Base-by-base conservation (phyloP, 306 rosid species). In the Sechiopsis laciniata region DNA sequence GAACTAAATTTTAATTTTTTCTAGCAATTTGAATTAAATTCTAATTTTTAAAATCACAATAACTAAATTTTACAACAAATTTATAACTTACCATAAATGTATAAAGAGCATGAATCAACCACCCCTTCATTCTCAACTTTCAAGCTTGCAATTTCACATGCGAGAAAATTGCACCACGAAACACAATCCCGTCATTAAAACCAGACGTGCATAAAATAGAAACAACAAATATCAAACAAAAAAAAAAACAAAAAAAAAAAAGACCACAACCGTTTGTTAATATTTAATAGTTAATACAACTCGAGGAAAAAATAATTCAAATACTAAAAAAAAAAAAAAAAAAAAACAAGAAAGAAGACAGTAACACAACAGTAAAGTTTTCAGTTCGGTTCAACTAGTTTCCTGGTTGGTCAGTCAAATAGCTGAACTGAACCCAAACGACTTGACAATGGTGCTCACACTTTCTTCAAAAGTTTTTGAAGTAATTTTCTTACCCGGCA, bases 401-500 rank as follows among this genome's bases (percentile, higher is more conserved):
- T 29, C 12, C 10, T 19, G 73, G 73, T 46, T 12, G 17, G 10
- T 67, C 29, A 67, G 16, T 90, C 88, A 90, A 56, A 77, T 87
- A 16, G 87, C 84, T 9, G 96, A 83, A 81, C 84, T 87, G 60
- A 80, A 78, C 65, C 98, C 96, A 74, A 91, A 94, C 6, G 99
- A 91, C 91, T 88, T 91, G 74, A 94, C 99, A 37, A 94, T 88
- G 74, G 87, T 85, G 87, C 92, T 91, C 76, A 89, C 97, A 74
- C 94, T 87, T 72, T 94, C 97, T 19, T 90, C 97, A 79, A 87
- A 90, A 37, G 88, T 89, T 79, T 82, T 91, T 32, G 99, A 94
- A 54, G 88, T 91, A 82, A 94, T 94, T 86, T 94, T 94, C 78
- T 91, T 94, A 37, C 95, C 98, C 3, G 96, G 96, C 77, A 90